Base-by-base conservation (phyloP, 305 asterid species). In the Fraxinus albicans region DNA sequence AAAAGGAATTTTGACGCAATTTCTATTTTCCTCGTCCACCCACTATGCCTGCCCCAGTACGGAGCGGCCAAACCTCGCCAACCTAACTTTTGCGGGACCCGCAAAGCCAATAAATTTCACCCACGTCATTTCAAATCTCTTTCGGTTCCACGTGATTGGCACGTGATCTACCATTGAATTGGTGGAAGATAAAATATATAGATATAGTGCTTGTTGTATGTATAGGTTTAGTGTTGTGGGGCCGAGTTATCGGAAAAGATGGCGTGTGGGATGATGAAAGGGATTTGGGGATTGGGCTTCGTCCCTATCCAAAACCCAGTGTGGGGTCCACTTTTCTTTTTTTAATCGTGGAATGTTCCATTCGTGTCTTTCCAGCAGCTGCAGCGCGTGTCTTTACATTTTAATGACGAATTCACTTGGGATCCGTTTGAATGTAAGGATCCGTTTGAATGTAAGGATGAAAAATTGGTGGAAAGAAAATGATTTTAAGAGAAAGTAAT, bases 21-120 rank as follows among this genome's bases (percentile, higher is more conserved):
- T 75, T 75, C 91, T 77, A 83, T 87, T 90, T 84, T 88, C 93
- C 93, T 76, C 88, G 84, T 85, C 88, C 80, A 76, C 79, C 80
- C 42, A 70, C 82, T 79, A 13, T 12, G n/a, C 19, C 55, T 12
- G 55, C 0, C n/a, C 21, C 83, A 63, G 82, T 83, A 84, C 86
- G 84, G 83, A 44, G 77, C 4, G 69, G 80, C 77, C 80, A 35
- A 73, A 58, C 29, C 70, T 17, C 75, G 23, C 75, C 38, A 35
- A 34, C 60, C 77, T 27, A 13, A 12, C 34, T 70, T 53, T 10
- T 0, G 38, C 9, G 44, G 80, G n/a, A 12, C 78, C 70, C 8
- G 12, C 9, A 8, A 1, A 1, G 0, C 84, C 84, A 79, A 82
- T 72, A 35, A 21, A 0, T 1, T 0, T 1, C 0, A 33, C 5